A percentile compares a stretch with the other conserved stretches of the same genome.
Conservation (phyloP, 371 early-diverging fungal genomes). For the Syncephalastrum monosporum region DNA sequence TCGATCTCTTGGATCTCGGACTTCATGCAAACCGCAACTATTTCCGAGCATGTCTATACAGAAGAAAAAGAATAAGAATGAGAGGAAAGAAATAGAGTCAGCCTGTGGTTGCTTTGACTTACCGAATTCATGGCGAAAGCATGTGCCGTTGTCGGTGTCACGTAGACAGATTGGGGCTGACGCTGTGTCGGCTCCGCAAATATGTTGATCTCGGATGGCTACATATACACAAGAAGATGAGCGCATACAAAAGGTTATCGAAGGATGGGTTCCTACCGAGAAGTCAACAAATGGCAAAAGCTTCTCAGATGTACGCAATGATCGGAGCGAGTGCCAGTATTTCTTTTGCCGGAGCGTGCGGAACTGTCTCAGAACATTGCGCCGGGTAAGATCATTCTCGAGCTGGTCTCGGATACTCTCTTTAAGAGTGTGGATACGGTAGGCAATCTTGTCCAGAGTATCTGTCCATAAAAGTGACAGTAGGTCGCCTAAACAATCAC, state of each 20-base stretch:
- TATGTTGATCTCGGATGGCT: slow-evolving; percentile 30
- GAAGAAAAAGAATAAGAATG: not conserved
- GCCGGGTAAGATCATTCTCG: slow-evolving; percentile 24
- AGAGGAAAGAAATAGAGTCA: not conserved
- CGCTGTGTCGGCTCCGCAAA: slow-evolving; percentile 24
- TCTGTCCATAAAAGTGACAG: slow-evolving; percentile 43
- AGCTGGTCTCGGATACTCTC: slow-evolving; percentile 15
- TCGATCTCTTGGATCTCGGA: slow-evolving; percentile 61
- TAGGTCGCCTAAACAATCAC: slow-evolving; percentile 9
- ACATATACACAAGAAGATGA: not conserved
- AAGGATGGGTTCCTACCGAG: slow-evolving; percentile 21
- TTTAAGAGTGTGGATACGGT: slow-evolving; percentile 30
- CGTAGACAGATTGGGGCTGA: slow-evolving; percentile 29
- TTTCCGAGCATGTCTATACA: slow-evolving; percentile 25
- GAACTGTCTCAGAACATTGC: slow-evolving; percentile 36
- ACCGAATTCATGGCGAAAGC: slow-evolving; percentile 40
- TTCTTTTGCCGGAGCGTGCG: slow-evolving; percentile 50
- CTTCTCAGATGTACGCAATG: slow-evolving; percentile 42
- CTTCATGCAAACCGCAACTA: slow-evolving; percentile 53
- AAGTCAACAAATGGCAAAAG: slow-evolving; percentile 47
- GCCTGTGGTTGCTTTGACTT: slow-evolving; percentile 11
- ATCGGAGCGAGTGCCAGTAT: slow-evolving; percentile 56
- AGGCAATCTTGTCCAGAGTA: slow-evolving; percentile 43
- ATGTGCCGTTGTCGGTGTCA: slow-evolving; percentile 35
- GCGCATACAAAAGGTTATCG: not conserved